Evolutionary conservation across 1,139 yeast species (phyloP), one percentile per base, ranked within the genome.

Genomic region (Yamadazyma sp.): DNA sequence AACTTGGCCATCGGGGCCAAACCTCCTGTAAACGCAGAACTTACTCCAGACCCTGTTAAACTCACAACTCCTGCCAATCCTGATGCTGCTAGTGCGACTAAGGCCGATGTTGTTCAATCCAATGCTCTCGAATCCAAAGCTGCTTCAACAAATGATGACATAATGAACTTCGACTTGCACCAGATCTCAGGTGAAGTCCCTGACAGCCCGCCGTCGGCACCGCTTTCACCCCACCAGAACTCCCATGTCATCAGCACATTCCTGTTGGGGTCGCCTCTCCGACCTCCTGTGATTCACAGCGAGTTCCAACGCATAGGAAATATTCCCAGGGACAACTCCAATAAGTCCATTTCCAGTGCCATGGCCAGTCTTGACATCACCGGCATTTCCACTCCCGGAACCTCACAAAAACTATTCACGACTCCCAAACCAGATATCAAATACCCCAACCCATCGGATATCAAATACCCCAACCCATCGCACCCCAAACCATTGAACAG

Each of bases 141-240:
- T n/a, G n/a, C n/a, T n/a, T n/a, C n/a, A n/a, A n/a, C n/a, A n/a
- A n/a, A n/a, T n/a, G n/a, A n/a, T n/a, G n/a, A n/a, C n/a, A 16
- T 41, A 14, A 33, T 45, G 15, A 34, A 39, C 29, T 43, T 43
- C 29, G 42, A 43, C 25, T 34, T 49, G 38, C 46, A 47, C 2
- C 44, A 47, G 10, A 48, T 56, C 8, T 51, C 54, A 7, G 48
- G 45, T 28, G 54, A 54, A 13, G 60, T 70, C 3, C 77, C 77
- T 0, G 76, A 70, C 10, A 64, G 75, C 6, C 77, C 77, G 6
- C 76, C 76, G 1, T 69, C 75, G 2, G 72, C 67, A 2, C 73
- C 76, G 3, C 53, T 62, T 2, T 69, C 75, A 3, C 76, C 74
- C 1, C 62, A 49, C 27, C 59, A 56, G 20, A 44, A 45, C 32